Percentiles rank a stretch among this genome's conserved stretches.
These are phyloP conservation scores for Chlamydomonas reinhardtii DNA, from an alignment of 163 green algal genomes.

Conservation along the genomic window DNA sequence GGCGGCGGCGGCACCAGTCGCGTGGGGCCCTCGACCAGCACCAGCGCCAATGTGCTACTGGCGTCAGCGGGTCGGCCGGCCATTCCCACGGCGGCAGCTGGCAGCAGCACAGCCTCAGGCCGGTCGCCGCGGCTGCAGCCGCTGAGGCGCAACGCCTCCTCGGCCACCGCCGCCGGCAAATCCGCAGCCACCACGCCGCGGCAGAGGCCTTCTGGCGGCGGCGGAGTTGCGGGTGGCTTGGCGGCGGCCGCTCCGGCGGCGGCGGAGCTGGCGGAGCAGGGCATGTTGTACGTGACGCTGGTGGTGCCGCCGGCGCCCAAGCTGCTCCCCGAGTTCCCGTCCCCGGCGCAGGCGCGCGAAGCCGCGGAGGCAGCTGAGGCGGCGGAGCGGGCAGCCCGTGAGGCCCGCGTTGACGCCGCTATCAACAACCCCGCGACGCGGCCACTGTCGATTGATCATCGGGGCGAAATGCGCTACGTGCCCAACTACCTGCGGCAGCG, in stretches of 20 bases:
- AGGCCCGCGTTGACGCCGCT: constrained; percentile 14
- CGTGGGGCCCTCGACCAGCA: not conserved
- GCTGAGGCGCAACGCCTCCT: constrained; percentile 2
- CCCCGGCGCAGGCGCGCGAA: not conserved
- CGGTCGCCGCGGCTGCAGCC: constrained; percentile 16
- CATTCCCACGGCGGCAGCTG: not conserved
- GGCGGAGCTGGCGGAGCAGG: not conserved
- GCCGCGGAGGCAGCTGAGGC: constrained; percentile 2
- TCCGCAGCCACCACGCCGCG: not conserved
- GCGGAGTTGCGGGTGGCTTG: not conserved
- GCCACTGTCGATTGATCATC: not conserved
- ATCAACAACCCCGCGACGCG: constrained; percentile 15
- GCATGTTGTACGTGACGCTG: constrained; percentile 30
- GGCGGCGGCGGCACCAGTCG: not conserved
- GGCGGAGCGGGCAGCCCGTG: not conserved
- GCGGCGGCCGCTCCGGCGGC: not conserved
- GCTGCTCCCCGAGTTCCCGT: constrained; percentile 45
- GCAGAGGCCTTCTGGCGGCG: not conserved
- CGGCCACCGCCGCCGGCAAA: not conserved
- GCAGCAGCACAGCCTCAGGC: not conserved
- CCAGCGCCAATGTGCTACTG: constrained; percentile 16
- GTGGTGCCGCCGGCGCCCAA: constrained; percentile 38
- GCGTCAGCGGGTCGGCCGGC: not conserved
- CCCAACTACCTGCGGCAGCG: constrained; percentile 34
- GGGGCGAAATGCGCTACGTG: constrained; percentile 41